phyloP scores from a whole-genome alignment of 139 green algal species.

The Chlorella ohadii region DNA sequence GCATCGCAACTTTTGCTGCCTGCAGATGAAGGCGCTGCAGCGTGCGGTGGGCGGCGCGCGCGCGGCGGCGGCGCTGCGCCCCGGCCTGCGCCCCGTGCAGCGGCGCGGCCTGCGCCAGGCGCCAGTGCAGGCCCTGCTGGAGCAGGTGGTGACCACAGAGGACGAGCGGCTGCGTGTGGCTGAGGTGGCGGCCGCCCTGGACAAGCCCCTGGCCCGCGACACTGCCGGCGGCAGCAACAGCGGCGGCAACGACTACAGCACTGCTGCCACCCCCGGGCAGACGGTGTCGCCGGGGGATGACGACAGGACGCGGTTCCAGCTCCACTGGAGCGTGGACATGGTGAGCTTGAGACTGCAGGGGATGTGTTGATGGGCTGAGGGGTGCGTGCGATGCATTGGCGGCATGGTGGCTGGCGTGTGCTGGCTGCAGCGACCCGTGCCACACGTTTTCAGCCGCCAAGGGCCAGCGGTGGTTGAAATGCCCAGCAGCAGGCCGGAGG shows the following conservation, averaged over 20 bases:
- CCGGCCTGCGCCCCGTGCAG: background rate
- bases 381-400: no score
- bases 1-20: background rate
- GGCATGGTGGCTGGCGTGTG: no score
- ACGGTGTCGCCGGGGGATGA: conserved; percentile 3
- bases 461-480: no score
- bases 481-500: no score
- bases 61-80: background rate
- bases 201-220: no score
- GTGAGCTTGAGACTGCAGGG: no score
- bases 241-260: no score
- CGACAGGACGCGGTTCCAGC: conserved; percentile 37
- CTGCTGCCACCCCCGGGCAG: background rate
- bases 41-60: background rate
- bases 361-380: no score
- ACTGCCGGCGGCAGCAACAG: background rate
- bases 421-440: no score
- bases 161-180: background rate
- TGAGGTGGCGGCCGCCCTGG: no score
- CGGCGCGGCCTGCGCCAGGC: no score
- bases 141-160: conserved; percentile 18
- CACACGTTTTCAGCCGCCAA: no score
- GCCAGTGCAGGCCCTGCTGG: conserved; percentile 11
- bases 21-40: conserved; percentile 3
- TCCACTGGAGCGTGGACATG: conserved; percentile 29